phyloP scores from a whole-genome alignment of 305 asterid genomes.

The Ruellia speciosa region DNA sequence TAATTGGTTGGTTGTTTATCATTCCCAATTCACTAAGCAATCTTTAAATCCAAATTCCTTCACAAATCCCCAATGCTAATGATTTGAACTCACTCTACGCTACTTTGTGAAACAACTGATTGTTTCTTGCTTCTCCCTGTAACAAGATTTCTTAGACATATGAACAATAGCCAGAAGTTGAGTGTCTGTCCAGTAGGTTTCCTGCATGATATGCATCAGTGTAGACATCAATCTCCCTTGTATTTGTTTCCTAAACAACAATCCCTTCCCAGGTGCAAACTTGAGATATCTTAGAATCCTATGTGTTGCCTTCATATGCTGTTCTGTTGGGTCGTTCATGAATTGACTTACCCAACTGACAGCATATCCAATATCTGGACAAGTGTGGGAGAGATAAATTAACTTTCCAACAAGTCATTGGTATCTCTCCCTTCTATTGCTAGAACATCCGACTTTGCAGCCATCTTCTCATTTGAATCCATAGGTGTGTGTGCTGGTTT shows the following conservation, averaged over 20 bases:
- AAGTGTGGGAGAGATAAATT: too few species aligned
- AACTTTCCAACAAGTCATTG: background rate
- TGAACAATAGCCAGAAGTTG: background rate
- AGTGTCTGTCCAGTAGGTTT: background rate
- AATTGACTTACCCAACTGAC: too few species aligned
- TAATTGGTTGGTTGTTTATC: too few species aligned
- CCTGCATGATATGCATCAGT: background rate
- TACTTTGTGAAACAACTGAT: background rate
- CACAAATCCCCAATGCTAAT: background rate
- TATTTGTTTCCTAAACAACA: background rate
- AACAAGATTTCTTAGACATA: background rate
- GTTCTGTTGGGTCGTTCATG: too few species aligned
- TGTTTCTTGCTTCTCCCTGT: slow-evolving; percentile 3
- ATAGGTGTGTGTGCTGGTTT: background rate
- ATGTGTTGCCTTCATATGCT: slow-evolving; percentile 1
- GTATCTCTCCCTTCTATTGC: background rate
- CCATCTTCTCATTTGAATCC: background rate
- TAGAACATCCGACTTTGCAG: background rate
- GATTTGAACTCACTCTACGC: background rate
- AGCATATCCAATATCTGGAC: too few species aligned
- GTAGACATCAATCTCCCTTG: background rate
- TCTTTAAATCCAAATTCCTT: slow-evolving; percentile 1
- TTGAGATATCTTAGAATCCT: background rate
- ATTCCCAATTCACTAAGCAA: background rate
- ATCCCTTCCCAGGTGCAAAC: background rate